These are phyloP conservation scores for Aspergillus phoenicis DNA, from an alignment of 2,329 filamentous ascomycete species.

Conservation along the genomic window DNA sequence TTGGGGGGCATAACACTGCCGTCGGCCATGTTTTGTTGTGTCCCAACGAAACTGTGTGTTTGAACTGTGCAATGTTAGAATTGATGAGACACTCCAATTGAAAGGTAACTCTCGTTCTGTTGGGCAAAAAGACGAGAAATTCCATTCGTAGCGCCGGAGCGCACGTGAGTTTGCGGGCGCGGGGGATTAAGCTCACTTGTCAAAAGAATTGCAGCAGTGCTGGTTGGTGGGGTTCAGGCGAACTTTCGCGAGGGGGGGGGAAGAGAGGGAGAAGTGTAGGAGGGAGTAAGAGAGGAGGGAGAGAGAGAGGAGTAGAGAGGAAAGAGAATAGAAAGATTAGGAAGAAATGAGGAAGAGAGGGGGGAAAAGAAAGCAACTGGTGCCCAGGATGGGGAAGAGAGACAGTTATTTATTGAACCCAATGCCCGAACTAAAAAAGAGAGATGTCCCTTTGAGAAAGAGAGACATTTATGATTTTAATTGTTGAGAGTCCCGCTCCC, in stretches of 20 bases:
- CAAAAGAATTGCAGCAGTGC: conserved; percentile 6
- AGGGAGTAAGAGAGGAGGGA: background rate
- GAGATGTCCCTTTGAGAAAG: background rate
- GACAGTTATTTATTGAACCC: conserved; percentile 21
- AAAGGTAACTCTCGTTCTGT: background rate
- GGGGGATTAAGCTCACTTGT: conserved; percentile 20
- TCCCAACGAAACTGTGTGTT: conserved; percentile 12
- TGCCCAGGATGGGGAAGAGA: conserved; percentile 5
- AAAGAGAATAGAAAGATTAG: conserved; percentile 6
- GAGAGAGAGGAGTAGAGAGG: background rate
- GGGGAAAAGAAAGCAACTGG: conserved; percentile 8
- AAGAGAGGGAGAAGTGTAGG: background rate
- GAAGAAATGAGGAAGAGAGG: conserved; percentile 1
- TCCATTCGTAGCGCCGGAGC: background rate
- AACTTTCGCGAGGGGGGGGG: conserved; percentile 4
- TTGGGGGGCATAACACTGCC: conserved; percentile 37
- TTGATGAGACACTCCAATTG: background rate
- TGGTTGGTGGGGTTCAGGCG: conserved; percentile 5
- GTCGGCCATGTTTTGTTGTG: conserved; percentile 40
- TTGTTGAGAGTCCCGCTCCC: conserved; percentile 27
- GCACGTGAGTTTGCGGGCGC: conserved; percentile 19
- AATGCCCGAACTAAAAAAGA: conserved; percentile 9
- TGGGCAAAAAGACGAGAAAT: background rate
- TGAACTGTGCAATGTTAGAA: conserved; percentile 1
- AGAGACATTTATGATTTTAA: conserved; percentile 3